These are phyloP conservation scores for Boletus insuetus DNA, from an alignment of 768 basidiomycete species.

Conservation along the genomic window DNA sequence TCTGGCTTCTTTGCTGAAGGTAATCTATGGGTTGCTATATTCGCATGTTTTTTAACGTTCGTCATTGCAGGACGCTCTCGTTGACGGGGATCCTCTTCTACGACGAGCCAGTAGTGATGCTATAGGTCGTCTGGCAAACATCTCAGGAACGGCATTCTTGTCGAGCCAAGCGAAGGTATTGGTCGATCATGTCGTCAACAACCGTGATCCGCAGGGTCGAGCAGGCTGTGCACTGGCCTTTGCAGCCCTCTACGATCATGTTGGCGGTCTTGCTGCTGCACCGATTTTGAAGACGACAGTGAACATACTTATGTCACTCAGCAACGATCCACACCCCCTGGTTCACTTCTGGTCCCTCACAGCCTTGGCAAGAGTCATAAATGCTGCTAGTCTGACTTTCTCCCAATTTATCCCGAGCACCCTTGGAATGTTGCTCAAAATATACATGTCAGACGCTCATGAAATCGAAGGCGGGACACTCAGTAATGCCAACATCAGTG, in stretches of 20 bases:
- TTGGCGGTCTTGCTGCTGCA: conserved; percentile 93
- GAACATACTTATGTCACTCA: conserved; percentile 91
- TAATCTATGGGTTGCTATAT: conserved; percentile 29
- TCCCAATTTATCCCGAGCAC: conserved; percentile 86
- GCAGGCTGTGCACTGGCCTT: conserved; percentile 94
- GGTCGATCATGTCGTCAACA: conserved; percentile 91
- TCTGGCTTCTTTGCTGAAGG: conserved; percentile 77
- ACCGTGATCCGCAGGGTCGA: conserved; percentile 87
- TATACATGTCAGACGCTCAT: conserved; percentile 87
- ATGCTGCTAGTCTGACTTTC: conserved; percentile 89
- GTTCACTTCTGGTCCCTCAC: conserved; percentile 93
- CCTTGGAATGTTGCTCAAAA: conserved; percentile 84
- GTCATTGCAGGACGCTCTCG: conserved; percentile 60
- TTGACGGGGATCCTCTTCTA: conserved; percentile 76
- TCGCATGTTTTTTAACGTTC: conserved; percentile 8
- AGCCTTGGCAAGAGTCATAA: conserved; percentile 82
- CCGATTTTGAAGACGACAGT: conserved; percentile 94
- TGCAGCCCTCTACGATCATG: conserved; percentile 86
- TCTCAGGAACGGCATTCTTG: conserved; percentile 82
- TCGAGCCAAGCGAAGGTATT: conserved; percentile 85
- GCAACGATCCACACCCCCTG: conserved; percentile 93
- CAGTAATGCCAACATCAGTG: conserved; percentile 78
- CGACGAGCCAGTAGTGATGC: conserved; percentile 82
- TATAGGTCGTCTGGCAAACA: conserved; percentile 80
- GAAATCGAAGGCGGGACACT: conserved; percentile 90